Base-by-base conservation (phyloP, 495 filamentous ascomycete genomes). In the Amniculicola lignicola region DNA sequence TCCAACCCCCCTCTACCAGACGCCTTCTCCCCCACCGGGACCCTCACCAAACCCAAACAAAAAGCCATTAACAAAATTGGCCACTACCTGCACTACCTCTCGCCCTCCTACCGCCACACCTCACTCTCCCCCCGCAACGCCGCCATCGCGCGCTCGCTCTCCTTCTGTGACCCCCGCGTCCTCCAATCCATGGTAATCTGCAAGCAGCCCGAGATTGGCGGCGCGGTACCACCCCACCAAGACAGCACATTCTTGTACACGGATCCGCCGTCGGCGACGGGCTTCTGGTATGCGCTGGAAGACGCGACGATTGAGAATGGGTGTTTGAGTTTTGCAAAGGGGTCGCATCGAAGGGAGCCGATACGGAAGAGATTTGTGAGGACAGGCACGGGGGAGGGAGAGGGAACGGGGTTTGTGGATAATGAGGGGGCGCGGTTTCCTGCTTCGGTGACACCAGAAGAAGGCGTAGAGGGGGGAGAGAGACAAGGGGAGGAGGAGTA, bases 141-240 rank as follows among this genome's bases (percentile, higher is more conserved):
- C 0, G 78, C 76, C 12, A 83, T 98, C 21, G 90, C 91, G 5
- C 71, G 71, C 14, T 77, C 75, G 1, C 72, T 98, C 11, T 82
- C 84, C 0, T 96, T 95, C 71, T 52, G 48, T 0, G 84, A 93
- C 64, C 90, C 93, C 0, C 72, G 75, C 29, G 78, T 87, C 1
- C 75, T 98, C 54, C 93, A 98, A 75, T 90, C 86, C 63, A 98
- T 98, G 93, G 79, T 96, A 6, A 98, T 98, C 59, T 95, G 89
- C 79, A 98, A 98, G 68, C 93, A 96, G 71, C 92, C 93, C 6
- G 87, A 90, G 68, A 97, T 98, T 29, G 93, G 93, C 19, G 93
- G 87, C 14, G 82, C 83, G 0, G 93, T 96, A 31, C 88, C 81
- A 2, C 77, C 87, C 14, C 93, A 98, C 69, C 91, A 94, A 68